Evolutionary conservation across 371 early-diverging fungal species (phyloP).

Genomic region (Lichtheimia corymbifera): DNA sequence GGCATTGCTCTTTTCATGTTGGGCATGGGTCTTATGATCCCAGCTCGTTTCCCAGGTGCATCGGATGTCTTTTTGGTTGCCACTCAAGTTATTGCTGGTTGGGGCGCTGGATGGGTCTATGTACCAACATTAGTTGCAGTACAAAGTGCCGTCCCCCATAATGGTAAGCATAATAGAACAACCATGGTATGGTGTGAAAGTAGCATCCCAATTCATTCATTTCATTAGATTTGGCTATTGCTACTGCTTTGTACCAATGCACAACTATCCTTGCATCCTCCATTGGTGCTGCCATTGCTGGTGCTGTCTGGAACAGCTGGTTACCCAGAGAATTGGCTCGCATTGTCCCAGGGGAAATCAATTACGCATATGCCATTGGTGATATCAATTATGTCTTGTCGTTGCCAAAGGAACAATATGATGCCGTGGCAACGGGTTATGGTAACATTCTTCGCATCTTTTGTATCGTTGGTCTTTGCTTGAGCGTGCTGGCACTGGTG

Average conservation of each 20-base stretch:
- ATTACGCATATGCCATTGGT: constrained; percentile 12
- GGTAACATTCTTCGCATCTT: constrained; percentile 34
- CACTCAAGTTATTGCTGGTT: constrained; percentile 47
- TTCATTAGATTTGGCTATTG: constrained; percentile 34
- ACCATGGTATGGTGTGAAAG: constrained; percentile 4
- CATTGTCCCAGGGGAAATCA: constrained; percentile 40
- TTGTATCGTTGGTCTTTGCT: constrained; percentile 32
- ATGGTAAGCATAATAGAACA: constrained; percentile 1
- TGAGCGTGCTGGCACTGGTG: constrained; percentile 18
- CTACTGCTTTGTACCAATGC: constrained; percentile 43
- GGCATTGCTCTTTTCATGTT: constrained; percentile 40
- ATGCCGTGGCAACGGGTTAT: constrained; percentile 19
- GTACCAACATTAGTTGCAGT: constrained; percentile 27
- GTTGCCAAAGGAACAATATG: constrained; percentile 21
- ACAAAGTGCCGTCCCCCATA: constrained; percentile 27
- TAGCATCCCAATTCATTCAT: constrained; percentile 10
- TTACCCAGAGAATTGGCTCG: constrained; percentile 34
- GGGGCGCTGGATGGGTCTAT: constrained; percentile 43
- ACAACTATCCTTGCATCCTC: constrained; percentile 37
- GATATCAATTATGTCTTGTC: constrained; percentile 16
- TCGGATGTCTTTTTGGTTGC: constrained; percentile 43
- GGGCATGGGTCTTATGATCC: constrained; percentile 53
- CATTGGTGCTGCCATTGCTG: constrained; percentile 46
- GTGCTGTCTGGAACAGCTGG: constrained; percentile 48
- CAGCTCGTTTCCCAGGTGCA: constrained; percentile 39